Conservation (phyloP, 2,329 filamentous ascomycete species). For the Pseudonectria foliicola region DNA sequence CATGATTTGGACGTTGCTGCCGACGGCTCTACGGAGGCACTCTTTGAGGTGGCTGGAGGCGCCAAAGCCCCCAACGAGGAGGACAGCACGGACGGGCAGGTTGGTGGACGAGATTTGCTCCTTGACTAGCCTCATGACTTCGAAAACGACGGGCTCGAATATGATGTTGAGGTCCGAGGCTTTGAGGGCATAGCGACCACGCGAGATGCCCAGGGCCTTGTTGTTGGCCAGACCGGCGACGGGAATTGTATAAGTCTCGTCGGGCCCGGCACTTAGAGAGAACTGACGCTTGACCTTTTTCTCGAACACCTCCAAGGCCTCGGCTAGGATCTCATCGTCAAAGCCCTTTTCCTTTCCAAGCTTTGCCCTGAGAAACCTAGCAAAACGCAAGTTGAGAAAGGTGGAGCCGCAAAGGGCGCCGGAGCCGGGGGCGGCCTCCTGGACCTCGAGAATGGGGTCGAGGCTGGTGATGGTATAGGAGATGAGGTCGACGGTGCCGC, state of each 20-base stretch:
- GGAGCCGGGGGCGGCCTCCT: constrained; percentile 37
- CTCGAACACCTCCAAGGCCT: constrained; percentile 36
- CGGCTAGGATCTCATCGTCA: constrained; percentile 31
- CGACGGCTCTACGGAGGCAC: constrained; percentile 29
- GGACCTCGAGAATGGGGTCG: constrained; percentile 36
- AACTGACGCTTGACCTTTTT: constrained; percentile 32
- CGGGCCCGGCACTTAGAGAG: constrained; percentile 21
- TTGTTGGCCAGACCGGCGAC: constrained; percentile 36
- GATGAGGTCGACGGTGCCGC: constrained; percentile 45
- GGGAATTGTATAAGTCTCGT: constrained; percentile 30
- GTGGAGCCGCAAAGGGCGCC: constrained; percentile 41
- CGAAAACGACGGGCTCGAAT: constrained; percentile 36
- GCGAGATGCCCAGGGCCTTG: constrained; percentile 28
- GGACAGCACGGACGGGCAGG: constrained; percentile 32
- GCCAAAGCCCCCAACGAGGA: constrained; percentile 41
- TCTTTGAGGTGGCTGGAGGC: constrained; percentile 38
- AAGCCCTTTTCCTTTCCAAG: constrained; percentile 33
- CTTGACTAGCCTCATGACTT: constrained; percentile 36
- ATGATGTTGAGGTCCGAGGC: constrained; percentile 33
- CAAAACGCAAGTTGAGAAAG: constrained; percentile 38
- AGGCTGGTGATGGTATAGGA: constrained; percentile 39
- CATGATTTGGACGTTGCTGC: constrained; percentile 31
- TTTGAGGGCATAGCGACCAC: constrained; percentile 31
- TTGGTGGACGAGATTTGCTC: constrained; percentile 34
- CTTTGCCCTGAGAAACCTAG: constrained; percentile 32